These are phyloP conservation scores for Lonicera japonica DNA, from an alignment of 129 eudicot species.

Conservation along the genomic window DNA sequence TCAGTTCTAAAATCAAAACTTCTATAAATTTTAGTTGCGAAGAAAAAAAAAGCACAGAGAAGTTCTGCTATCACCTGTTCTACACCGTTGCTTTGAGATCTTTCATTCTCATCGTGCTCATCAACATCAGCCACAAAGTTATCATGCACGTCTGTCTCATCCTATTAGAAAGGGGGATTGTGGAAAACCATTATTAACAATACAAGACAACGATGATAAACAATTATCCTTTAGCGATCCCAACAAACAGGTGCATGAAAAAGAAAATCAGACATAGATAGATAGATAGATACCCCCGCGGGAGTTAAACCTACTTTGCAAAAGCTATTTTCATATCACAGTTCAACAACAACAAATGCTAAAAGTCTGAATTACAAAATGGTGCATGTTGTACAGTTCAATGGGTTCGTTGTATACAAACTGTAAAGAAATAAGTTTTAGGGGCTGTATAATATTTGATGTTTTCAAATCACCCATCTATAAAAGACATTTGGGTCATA, in stretches of 20 bases:
- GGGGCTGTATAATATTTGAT: no score
- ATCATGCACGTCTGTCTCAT: slow-evolving; percentile 26
- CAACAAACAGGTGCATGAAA: background rate
- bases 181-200: background rate
- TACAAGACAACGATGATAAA: background rate
- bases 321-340: no score
- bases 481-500: no score
- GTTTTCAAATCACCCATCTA: no score
- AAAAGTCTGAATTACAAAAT: no score
- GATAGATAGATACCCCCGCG: no score
- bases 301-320: background rate
- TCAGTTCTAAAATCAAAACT: background rate
- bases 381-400: no score
- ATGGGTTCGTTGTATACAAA: no score
- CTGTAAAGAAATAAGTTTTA: no score
- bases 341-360: no score
- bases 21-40: slow-evolving; percentile 2
- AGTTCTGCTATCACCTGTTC: slow-evolving; percentile 29
- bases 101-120: slow-evolving; percentile 27
- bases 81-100: slow-evolving; percentile 23
- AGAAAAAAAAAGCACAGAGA: slow-evolving; percentile 4
- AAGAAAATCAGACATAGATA: background rate
- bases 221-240: background rate
- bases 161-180: slow-evolving; percentile 28
- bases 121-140: slow-evolving; percentile 25